Base-by-base conservation (phyloP, 2,329 filamentous ascomycete genomes). In the Penicillium nordicum region DNA sequence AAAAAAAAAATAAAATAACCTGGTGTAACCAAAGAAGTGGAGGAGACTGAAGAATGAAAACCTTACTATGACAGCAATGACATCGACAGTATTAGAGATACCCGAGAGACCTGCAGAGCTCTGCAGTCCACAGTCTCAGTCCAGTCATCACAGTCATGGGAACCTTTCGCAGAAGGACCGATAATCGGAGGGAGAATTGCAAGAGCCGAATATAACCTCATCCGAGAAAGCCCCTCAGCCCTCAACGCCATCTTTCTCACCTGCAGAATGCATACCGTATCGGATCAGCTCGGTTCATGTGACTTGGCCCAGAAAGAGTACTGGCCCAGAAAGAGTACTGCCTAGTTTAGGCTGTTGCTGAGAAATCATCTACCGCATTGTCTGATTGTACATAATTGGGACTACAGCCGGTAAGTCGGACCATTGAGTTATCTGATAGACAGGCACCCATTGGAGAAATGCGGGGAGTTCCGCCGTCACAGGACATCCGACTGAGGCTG, bases 211-310 rank as follows among this genome's bases (percentile, higher is more conserved):
- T 23, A 32, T 60, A 59, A 62, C 53, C 53, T 62, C 53, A 62
- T 58, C 23, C 9, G 9, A 36, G 45, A 43, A 27, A 32, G 11
- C 27, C 34, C 32, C 16, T 48, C 30, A 30, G 40, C 30, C 32
- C 37, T 50, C 23, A 14, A 11, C 49, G 37, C 23, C 46, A 34
- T 34, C 34, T 46, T 53, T 44, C 52, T 36, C 34, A 55, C 53
- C 23, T 47, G 50, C 48, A 57, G 44, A 44, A 55, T 56, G 61
- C 57, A 55, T 49, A 59, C 57, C 42, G 53, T 60, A 59, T 59
- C 25, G 50, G 52, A 55, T 50, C 50, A 53, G 46, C 57, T 62
- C 50, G 12, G 29, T 44, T 57, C 61, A 61, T 55, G 62, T 64
- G 59, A 64, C 46, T 41, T 43, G 14, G 16, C 2, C 4, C 6